Conservation (phyloP, 2,329 filamentous ascomycete species). For the Orbilia javanica region DNA sequence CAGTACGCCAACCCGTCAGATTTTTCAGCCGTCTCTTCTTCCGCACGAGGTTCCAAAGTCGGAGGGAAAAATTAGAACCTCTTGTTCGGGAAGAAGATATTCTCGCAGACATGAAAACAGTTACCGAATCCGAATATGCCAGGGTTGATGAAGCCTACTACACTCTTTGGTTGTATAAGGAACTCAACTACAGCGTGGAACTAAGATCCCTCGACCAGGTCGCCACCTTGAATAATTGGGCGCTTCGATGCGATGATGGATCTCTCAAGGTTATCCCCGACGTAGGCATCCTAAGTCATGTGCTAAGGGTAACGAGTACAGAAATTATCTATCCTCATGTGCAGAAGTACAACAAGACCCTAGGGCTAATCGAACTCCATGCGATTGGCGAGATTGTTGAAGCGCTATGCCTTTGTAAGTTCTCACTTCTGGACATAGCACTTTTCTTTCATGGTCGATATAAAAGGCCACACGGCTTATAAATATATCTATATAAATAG, state of each 20-base stretch:
- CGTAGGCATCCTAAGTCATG: constrained; percentile 27
- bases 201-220: background rate
- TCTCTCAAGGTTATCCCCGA: constrained; percentile 17
- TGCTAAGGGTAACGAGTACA: constrained; percentile 19
- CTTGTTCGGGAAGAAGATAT: background rate
- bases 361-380: background rate
- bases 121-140: constrained; percentile 29
- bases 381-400: background rate
- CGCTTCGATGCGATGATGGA: constrained; percentile 19
- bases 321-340: constrained; percentile 39
- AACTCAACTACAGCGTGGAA: constrained; percentile 18
- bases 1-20: constrained; percentile 16
- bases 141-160: constrained; percentile 51
- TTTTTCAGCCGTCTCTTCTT: constrained; percentile 38
- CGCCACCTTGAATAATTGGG: constrained; percentile 17
- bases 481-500: background rate
- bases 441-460: background rate
- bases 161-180: constrained; percentile 36
- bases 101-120: constrained; percentile 8
- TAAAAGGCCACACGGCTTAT: background rate
- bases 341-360: background rate
- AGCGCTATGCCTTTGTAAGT: constrained; percentile 36
- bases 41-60: constrained; percentile 14
- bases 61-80: background rate
- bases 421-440: constrained; percentile 5